Conservation (phyloP, 2,329 filamentous ascomycete species). For the Didymella segeticola region DNA sequence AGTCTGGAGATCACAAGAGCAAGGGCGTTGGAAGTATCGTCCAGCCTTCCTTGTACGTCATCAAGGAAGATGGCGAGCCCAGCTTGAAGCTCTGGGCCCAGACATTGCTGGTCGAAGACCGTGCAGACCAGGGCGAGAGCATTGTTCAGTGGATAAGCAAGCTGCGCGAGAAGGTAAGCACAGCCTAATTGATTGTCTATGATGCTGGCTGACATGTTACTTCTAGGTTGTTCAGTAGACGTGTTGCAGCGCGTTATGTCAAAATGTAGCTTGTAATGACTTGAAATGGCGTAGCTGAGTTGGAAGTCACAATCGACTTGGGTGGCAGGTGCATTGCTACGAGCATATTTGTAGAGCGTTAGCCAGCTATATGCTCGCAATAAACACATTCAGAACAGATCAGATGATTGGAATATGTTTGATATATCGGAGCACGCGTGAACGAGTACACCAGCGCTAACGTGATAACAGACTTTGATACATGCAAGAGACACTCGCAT, state of each 20-base stretch:
- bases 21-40: constrained; percentile 91
- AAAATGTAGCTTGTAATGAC: constrained; percentile 13
- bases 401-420: background rate
- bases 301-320: constrained; percentile 1
- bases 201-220: background rate
- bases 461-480: background rate
- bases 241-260: constrained; percentile 4
- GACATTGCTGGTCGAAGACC: constrained; percentile 91
- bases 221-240: constrained; percentile 47
- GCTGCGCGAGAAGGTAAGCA: constrained; percentile 88
- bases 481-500: background rate
- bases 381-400: constrained; percentile 1
- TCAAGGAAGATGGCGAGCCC: constrained; percentile 94
- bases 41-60: constrained; percentile 90
- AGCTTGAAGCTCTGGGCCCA: constrained; percentile 96
- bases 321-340: constrained; percentile 1
- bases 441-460: background rate
- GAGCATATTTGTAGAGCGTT: constrained; percentile 8
- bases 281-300: constrained; percentile 3
- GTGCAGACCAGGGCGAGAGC: constrained; percentile 91
- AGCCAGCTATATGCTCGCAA: constrained; percentile 6
- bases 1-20: constrained; percentile 85
- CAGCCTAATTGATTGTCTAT: background rate
- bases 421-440: no score
- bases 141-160: constrained; percentile 92